phyloP scores from a whole-genome alignment of 129 eudicot genomes.

The Kitagawia praeruptora region DNA sequence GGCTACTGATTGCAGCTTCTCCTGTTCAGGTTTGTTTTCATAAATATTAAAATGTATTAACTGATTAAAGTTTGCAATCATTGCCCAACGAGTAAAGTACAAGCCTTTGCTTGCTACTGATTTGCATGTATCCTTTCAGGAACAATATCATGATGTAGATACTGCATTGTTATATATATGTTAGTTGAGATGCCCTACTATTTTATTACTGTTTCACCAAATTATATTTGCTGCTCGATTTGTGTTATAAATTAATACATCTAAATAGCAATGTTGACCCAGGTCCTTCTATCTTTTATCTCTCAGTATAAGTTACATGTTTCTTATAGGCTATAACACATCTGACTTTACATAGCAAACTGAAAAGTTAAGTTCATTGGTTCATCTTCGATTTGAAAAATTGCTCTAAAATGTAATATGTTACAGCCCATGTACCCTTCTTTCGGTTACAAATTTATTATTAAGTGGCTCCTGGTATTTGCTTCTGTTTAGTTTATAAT shows the following conservation, averaged over 20 bases:
- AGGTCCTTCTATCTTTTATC: neutral
- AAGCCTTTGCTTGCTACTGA: neutral
- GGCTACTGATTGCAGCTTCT: slow-evolving; percentile 56
- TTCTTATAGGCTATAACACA: neutral
- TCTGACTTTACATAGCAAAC: neutral
- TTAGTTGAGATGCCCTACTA: neutral
- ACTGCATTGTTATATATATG: neutral
- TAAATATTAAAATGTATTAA: neutral
- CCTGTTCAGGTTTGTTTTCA: slow-evolving; percentile 47
- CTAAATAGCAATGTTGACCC: neutral
- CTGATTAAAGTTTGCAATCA: neutral
- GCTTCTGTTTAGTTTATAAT: neutral
- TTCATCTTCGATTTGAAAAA: neutral
- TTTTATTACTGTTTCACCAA: neutral
- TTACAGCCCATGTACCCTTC: neutral
- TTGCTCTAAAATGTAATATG: neutral
- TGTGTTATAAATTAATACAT: neutral
- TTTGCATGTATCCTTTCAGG: neutral
- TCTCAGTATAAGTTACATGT: neutral
- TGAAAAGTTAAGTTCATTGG: neutral
- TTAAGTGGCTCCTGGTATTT: neutral
- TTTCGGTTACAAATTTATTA: neutral
- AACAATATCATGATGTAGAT: neutral
- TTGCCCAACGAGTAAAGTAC: neutral
- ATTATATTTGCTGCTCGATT: neutral